Conservation (phyloP, 2,329 filamentous ascomycete species). For the Xylariales sp. region DNA sequence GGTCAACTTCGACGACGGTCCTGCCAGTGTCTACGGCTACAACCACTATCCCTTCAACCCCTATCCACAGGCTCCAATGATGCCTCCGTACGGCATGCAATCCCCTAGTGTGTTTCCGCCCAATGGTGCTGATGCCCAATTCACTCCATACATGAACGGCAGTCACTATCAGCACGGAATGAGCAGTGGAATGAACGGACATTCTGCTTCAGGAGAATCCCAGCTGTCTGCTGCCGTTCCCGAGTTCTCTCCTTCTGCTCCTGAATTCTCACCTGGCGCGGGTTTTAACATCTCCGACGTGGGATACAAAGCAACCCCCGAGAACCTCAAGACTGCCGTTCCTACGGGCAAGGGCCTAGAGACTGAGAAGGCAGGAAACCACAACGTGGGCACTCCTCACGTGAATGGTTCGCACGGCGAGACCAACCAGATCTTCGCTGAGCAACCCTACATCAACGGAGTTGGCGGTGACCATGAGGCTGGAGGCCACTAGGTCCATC, state of each 20-base stretch:
- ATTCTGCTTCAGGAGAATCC: constrained; percentile 32
- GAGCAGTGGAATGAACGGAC: constrained; percentile 22
- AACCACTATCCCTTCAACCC: constrained; percentile 21
- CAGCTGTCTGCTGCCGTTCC: constrained; percentile 59
- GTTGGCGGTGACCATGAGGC: too few relatives aligned
- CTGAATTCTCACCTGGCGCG: too few relatives aligned
- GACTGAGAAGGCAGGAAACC: too few relatives aligned
- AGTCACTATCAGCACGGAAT: constrained; percentile 19
- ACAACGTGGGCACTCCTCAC: background rate
- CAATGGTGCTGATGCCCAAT: constrained; percentile 24
- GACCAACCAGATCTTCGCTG: too few relatives aligned
- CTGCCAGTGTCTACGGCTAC: constrained; percentile 31
- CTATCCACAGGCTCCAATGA: constrained; percentile 15
- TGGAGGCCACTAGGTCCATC: too few relatives aligned
- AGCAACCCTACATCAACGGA: background rate
- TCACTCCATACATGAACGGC: constrained; percentile 27
- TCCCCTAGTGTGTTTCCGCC: constrained; percentile 24
- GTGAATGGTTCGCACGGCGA: too few relatives aligned
- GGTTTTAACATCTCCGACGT: constrained; percentile 6
- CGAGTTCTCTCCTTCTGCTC: constrained; percentile 51
- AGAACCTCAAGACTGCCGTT: background rate
- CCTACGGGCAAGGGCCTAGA: constrained; percentile 8
- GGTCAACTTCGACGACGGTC: constrained; percentile 66
- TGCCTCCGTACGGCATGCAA: constrained; percentile 22
- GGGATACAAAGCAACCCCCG: background rate